Evolutionary conservation across 164 flowering plant species (phyloP).

Genomic region (Vitis vinifera): ASM3070453v1 NC_081818.1:15801501-15802000

Average conservation of each 20-base stretch:
- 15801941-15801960: conserved; percentile 25
- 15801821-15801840: background rate
- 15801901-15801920: background rate
- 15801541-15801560: conserved; percentile 24
- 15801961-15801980: conserved; percentile 19
- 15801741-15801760: conserved; percentile 16
- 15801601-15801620: conserved; percentile 11
- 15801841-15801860: background rate
- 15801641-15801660: background rate
- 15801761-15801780: conserved; percentile 11
- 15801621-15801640: background rate
- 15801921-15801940: conserved; percentile 10
- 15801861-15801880: conserved; percentile 14
- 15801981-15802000: background rate
- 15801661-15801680: background rate
- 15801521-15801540: conserved; percentile 18
- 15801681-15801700: background rate
- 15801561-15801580: conserved; percentile 13
- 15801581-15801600: conserved; percentile 10
- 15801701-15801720: conserved; percentile 16
- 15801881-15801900: conserved; percentile 11
- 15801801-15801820: background rate
- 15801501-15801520: conserved; percentile 16
- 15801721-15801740: conserved; percentile 14
- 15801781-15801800: background rate